A percentile compares a stretch with the other conserved stretches of the same genome.
Conservation (phyloP, 257 asterid genomes). For the Petunia secreta region DNA sequence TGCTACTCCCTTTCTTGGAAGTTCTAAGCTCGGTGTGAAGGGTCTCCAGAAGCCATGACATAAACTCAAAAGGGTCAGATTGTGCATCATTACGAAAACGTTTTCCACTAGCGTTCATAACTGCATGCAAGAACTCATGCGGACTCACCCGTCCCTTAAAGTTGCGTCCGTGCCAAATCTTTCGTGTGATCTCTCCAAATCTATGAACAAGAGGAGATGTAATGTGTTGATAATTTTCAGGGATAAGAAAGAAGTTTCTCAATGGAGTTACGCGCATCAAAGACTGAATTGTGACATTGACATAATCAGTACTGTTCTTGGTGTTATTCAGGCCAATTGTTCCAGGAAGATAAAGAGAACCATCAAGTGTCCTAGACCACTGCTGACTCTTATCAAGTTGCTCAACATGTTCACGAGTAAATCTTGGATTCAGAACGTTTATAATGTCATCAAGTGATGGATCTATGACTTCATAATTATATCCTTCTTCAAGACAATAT, state of each 20-base stretch:
- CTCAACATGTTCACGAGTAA: slow-evolving; percentile 72
- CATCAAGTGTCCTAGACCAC: slow-evolving; percentile 99
- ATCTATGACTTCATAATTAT: slow-evolving; percentile 67
- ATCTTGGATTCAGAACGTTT: slow-evolving; percentile 93
- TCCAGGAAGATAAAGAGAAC: slow-evolving; percentile 99
- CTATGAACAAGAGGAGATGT: slow-evolving; percentile 92
- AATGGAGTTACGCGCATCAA: slow-evolving; percentile 96
- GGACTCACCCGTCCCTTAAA: slow-evolving; percentile 99
- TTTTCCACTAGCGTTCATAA: slow-evolving; percentile 91
- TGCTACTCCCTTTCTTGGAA: slow-evolving; percentile 70
- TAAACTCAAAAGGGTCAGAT: slow-evolving; percentile 96
- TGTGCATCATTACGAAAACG: slow-evolving; percentile 84
- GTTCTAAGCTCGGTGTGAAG: slow-evolving; percentile 73
- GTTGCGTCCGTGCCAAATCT: slow-evolving; percentile 95
- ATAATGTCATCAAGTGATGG: slow-evolving; percentile 94
- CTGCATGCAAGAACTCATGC: slow-evolving; percentile 95
- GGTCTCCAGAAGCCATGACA: slow-evolving; percentile 94
- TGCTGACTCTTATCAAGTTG: slow-evolving; percentile 78
- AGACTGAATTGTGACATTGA: slow-evolving; percentile 93
- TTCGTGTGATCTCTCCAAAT: slow-evolving; percentile 95
- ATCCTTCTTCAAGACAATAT: slow-evolving; percentile 98
- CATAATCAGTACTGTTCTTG: slow-evolving; percentile 86
- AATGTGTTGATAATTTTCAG: slow-evolving; percentile 79
- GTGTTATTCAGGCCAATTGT: slow-evolving; percentile 98
- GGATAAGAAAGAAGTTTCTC: slow-evolving; percentile 96